These are phyloP conservation scores for Barnettozyma botsteinii DNA, from an alignment of 805 yeast genomes.

Conservation along the genomic window DNA sequence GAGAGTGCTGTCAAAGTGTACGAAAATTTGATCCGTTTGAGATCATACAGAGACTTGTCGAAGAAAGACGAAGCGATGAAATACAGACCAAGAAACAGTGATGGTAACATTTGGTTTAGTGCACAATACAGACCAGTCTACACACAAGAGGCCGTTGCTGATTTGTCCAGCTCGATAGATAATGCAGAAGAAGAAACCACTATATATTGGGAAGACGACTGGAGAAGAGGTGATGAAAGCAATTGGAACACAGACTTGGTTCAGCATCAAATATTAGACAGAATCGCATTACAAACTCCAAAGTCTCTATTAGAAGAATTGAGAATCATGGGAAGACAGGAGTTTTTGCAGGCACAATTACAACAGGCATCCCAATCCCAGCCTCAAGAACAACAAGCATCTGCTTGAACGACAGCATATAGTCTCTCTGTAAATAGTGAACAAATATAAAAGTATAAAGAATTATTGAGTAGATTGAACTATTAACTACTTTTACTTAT, in stretches of 20 bases:
- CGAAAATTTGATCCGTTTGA: slow-evolving; percentile 65
- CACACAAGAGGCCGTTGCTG: slow-evolving; percentile 89
- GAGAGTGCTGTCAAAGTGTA: slow-evolving; percentile 68
- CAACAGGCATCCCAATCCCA: too few relatives aligned
- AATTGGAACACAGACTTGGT: slow-evolving; percentile 62
- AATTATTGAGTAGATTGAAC: too few relatives aligned
- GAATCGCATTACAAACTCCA: slow-evolving; percentile 56
- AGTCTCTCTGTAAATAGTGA: too few relatives aligned
- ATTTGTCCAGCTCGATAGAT: slow-evolving; percentile 63
- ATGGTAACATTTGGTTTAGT: slow-evolving; percentile 79
- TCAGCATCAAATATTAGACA: slow-evolving; percentile 54
- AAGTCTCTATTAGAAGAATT: slow-evolving; percentile 59
- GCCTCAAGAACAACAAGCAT: background rate
- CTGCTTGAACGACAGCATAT: background rate
- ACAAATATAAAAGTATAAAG: too few relatives aligned
- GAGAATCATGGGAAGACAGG: slow-evolving; percentile 27
- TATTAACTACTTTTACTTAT: too few relatives aligned
- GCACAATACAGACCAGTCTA: slow-evolving; percentile 88
- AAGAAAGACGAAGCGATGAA: slow-evolving; percentile 54
- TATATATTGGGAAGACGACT: slow-evolving; percentile 76
- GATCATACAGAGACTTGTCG: slow-evolving; percentile 65
- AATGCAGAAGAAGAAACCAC: slow-evolving; percentile 41
- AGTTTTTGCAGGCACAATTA: slow-evolving; percentile 11
- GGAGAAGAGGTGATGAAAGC: slow-evolving; percentile 79
- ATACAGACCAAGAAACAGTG: slow-evolving; percentile 65